Percentiles rank a stretch among this genome's conserved stretches.
Evolutionary conservation across 768 basidiomycete genomes (phyloP).

Genomic region (Amanita fuliginea): DNA sequence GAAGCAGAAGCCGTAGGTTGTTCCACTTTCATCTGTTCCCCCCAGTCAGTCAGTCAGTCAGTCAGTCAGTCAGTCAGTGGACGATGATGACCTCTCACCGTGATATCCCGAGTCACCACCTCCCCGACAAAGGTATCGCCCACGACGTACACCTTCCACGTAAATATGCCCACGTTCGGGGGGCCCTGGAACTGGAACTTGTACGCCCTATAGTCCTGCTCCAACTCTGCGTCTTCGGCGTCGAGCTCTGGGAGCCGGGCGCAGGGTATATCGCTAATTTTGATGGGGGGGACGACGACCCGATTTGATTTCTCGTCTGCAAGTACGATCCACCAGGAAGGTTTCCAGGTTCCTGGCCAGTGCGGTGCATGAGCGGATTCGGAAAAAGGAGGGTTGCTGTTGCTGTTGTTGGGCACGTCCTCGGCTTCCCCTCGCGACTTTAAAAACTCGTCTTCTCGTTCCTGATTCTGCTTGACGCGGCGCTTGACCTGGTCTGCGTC

Average conservation of each 20-base stretch:
- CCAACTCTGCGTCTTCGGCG: conserved; percentile 9
- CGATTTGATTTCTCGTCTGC: conserved; percentile 80
- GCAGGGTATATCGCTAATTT: conserved; percentile 71
- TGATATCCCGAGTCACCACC: conserved; percentile 59
- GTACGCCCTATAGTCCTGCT: conserved; percentile 67
- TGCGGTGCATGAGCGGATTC: conserved; percentile 77
- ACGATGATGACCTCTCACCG: conserved; percentile 27
- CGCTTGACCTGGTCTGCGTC: conserved; percentile 38
- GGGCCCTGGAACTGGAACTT: conserved; percentile 95
- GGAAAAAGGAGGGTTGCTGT: too few species aligned
- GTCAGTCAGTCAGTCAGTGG: too few species aligned
- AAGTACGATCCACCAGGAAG: conserved; percentile 87
- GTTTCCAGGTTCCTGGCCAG: conserved; percentile 86
- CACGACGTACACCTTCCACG: conserved; percentile 78
- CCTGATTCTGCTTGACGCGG: conserved; percentile 37
- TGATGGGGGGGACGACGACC: conserved; percentile 79
- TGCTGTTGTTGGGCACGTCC: conserved; percentile 29
- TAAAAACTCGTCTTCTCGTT: conserved; percentile 65
- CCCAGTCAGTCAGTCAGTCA: neutral
- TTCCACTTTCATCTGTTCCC: conserved; percentile 69
- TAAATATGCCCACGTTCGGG: conserved; percentile 68
- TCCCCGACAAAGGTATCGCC: conserved; percentile 88
- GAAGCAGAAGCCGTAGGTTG: conserved; percentile 54
- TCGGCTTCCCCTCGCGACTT: conserved; percentile 51
- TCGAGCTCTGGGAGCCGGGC: conserved; percentile 25